Base-by-base conservation (phyloP, 345 rosid genomes). In the Theobroma cacao region DNA sequence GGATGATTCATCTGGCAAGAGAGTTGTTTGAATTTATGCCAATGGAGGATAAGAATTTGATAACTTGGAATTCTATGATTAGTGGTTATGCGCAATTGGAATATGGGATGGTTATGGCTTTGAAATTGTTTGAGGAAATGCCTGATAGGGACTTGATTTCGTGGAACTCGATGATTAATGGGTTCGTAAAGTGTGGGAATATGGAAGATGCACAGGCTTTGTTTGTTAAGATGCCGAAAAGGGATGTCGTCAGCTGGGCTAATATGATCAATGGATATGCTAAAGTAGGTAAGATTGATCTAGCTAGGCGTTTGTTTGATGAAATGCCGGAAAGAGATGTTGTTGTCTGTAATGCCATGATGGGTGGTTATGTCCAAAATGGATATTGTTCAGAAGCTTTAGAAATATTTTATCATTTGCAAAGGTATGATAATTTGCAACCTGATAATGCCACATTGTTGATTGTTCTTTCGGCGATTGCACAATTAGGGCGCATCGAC, bases 141-240 rank as follows among this genome's bases (percentile, higher is more conserved):
- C 87, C 92, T 0, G 82, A 74, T n/a, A 87, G 85, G 77, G 88
- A 90, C 50, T 87, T 87, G 78, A 85, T 90, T 78, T 87, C 94
- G 0, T 90, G 92, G 94, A 89, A 90, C 41, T 84, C 90, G 1
- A 75, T 90, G 92, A 84, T 87, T 58, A 77, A 87, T 80, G 94
- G 92, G 17, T 89, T 84, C 72, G 86, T 89, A 1, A 84, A 88
- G 64, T 80, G 80, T 10, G 87, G 92, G 61, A 89, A 82, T 75
- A 78, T 88, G 20, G 79, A 86, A 12, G 80, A 84, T 22, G 89
- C 89, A 1, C 84, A 81, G 70, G 67, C 47, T 12, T 82, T 91
- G 48, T 89, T 88, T 43, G 78, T 86, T 79, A 64, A 59, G 81
- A 87, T 90, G 80, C 89, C 87, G 4, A 74, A 50, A 68, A 87